A percentile compares a stretch with the other conserved stretches of the same genome.
Evolutionary conservation across 345 rosid species (phyloP).

Genomic region (Cardiospermum halicacabum): DNA sequence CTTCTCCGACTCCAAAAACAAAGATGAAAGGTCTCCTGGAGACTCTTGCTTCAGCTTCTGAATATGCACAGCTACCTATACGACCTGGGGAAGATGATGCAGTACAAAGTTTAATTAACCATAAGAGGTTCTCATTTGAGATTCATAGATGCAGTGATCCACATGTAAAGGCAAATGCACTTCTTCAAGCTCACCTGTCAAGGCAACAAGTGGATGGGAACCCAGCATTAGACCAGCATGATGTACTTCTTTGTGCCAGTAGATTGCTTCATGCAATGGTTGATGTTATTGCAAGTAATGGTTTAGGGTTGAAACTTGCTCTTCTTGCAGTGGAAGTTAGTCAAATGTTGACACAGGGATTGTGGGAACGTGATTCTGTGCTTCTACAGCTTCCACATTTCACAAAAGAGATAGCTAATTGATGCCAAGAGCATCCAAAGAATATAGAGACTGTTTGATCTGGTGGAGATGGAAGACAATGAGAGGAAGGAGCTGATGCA

Average conservation of each 20-base stretch:
- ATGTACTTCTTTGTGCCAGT: slow-evolving; percentile 65
- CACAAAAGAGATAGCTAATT: slow-evolving; percentile 73
- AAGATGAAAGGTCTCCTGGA: slow-evolving; percentile 95
- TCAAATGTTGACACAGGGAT: slow-evolving; percentile 95
- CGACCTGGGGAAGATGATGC: slow-evolving; percentile 88
- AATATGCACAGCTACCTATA: slow-evolving; percentile 71
- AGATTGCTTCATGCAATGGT: slow-evolving; percentile 90
- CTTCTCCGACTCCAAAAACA: slow-evolving; percentile 70
- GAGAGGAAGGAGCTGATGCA: slow-evolving; percentile 72
- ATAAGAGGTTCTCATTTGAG: slow-evolving; percentile 88
- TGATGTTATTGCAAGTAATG: slow-evolving; percentile 85
- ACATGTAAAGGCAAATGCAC: slow-evolving; percentile 81
- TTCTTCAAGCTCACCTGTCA: slow-evolving; percentile 93
- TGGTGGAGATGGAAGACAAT: slow-evolving; percentile 89
- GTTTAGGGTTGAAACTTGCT: slow-evolving; percentile 89
- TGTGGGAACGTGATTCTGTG: slow-evolving; percentile 96
- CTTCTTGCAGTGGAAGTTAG: slow-evolving; percentile 87
- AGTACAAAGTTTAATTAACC: slow-evolving; percentile 69
- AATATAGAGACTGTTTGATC: slow-evolving; percentile 72
- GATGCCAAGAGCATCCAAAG: slow-evolving; percentile 76
- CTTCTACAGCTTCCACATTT: slow-evolving; percentile 90
- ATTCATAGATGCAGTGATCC: slow-evolving; percentile 71
- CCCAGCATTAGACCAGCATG: slow-evolving; percentile 72
- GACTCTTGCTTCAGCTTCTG: slow-evolving; percentile 82
- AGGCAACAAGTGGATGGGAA: slow-evolving; percentile 69